These are phyloP conservation scores for Acorus gramineus DNA, from an alignment of 106 monocot species.

Conservation along the genomic window DNA sequence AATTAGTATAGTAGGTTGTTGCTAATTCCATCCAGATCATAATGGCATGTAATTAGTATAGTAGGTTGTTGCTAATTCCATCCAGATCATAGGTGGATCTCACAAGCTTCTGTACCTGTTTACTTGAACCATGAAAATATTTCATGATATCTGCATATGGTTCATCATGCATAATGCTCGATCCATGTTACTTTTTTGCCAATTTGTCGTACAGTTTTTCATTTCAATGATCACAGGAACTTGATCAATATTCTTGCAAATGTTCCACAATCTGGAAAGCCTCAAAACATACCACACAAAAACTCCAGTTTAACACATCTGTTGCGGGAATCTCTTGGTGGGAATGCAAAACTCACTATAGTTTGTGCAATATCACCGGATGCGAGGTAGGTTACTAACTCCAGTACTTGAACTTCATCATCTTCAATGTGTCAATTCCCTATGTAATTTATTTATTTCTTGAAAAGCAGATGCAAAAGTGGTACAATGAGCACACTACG, in stretches of 20 bases:
- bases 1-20: too few relatives aligned
- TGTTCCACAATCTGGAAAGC: slow-evolving; percentile 11
- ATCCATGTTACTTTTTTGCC: background rate
- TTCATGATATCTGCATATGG: too few relatives aligned
- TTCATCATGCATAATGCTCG: background rate
- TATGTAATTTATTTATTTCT: background rate
- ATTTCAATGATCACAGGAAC: slow-evolving; percentile 39
- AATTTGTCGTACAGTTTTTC: background rate
- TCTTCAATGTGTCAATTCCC: background rate
- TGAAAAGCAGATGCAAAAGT: slow-evolving; percentile 38
- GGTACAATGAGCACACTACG: slow-evolving; percentile 79
- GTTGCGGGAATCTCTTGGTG: slow-evolving; percentile 75
- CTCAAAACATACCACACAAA: slow-evolving; percentile 26
- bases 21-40: too few relatives aligned
- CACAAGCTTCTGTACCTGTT: too few relatives aligned
- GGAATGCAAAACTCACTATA: slow-evolving; percentile 70
- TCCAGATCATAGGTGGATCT: too few relatives aligned
- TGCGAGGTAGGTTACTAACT: slow-evolving; percentile 29
- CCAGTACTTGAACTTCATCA: background rate
- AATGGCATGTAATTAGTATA: too few relatives aligned
- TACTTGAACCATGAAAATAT: too few relatives aligned
- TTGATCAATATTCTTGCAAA: slow-evolving; percentile 51
- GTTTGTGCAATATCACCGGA: slow-evolving; percentile 77
- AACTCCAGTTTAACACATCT: slow-evolving; percentile 66
- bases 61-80: too few relatives aligned